Conservation (phyloP, 768 basidiomycete genomes). For the Naganishia onofrii region DNA sequence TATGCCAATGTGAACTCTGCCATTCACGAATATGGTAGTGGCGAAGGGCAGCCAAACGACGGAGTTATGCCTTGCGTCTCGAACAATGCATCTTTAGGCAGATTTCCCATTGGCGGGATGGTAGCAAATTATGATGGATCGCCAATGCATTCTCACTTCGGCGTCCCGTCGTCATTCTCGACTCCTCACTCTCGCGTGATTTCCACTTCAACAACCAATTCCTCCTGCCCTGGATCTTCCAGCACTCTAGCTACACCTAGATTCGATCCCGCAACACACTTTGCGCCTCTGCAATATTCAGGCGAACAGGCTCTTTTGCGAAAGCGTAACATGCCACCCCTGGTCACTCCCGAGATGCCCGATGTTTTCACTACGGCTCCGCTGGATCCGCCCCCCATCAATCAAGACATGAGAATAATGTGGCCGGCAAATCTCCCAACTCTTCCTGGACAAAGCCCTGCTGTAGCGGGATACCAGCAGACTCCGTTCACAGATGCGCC, state of each 20-base stretch:
- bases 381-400: neutral
- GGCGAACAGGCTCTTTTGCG: neutral
- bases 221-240: conserved; percentile 14
- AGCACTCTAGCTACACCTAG: conserved; percentile 13
- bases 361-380: conserved; percentile 9
- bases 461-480: neutral
- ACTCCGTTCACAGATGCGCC: neutral
- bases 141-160: conserved; percentile 6
- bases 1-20: neutral
- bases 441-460: conserved; percentile 16
- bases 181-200: conserved; percentile 8
- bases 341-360: conserved; percentile 1
- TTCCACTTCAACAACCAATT: conserved; percentile 4
- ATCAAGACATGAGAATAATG: neutral
- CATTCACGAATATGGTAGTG: neutral
- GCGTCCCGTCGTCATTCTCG: neutral
- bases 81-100: neutral
- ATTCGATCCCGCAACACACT: conserved; percentile 8
- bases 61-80: too few species aligned
- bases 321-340: neutral
- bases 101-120: neutral
- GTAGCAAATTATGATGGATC: neutral
- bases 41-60: neutral
- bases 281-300: neutral
- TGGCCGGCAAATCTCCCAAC: neutral